phyloP scores from a whole-genome alignment of 2,329 filamentous ascomycete species.

The Penicillium aurantiogriseum region DNA sequence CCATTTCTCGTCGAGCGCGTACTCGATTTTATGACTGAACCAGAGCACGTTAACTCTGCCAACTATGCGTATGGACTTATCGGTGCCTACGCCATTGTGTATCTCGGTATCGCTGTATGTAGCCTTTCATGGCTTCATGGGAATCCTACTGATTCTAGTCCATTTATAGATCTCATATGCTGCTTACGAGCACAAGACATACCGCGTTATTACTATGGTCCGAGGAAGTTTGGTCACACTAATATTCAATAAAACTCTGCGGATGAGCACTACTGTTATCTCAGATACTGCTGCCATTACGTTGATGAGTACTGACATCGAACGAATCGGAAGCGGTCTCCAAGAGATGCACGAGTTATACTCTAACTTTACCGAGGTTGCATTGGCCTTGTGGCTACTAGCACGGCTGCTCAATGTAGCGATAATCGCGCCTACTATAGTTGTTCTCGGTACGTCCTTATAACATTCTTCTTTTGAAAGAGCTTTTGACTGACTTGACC shows the following conservation, averaged over 20 bases:
- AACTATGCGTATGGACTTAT: constrained; percentile 38
- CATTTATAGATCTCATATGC: constrained; percentile 29
- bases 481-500: background rate
- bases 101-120: constrained; percentile 40
- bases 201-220: constrained; percentile 39
- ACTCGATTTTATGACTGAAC: constrained; percentile 19
- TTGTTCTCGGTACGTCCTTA: constrained; percentile 11
- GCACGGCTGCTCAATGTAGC: constrained; percentile 16
- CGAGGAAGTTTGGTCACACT: constrained; percentile 44
- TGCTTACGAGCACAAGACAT: constrained; percentile 36
- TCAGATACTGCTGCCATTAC: constrained; percentile 45
- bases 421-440: constrained; percentile 12
- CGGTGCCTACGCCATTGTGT: constrained; percentile 39
- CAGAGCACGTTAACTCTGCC: constrained; percentile 19
- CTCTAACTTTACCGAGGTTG: constrained; percentile 10
- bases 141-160: background rate
- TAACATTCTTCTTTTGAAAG: background rate
- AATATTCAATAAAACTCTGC: constrained; percentile 50
- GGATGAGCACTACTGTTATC: constrained; percentile 29
- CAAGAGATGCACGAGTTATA: constrained; percentile 22
- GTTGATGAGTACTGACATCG: constrained; percentile 50
- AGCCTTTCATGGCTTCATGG: background rate
- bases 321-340: constrained; percentile 25
- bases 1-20: constrained; percentile 44
- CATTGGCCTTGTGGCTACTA: constrained; percentile 16